Evolutionary conservation across 345 rosid genomes (phyloP).

Genomic region (Hirschfeldia incana): DNA sequence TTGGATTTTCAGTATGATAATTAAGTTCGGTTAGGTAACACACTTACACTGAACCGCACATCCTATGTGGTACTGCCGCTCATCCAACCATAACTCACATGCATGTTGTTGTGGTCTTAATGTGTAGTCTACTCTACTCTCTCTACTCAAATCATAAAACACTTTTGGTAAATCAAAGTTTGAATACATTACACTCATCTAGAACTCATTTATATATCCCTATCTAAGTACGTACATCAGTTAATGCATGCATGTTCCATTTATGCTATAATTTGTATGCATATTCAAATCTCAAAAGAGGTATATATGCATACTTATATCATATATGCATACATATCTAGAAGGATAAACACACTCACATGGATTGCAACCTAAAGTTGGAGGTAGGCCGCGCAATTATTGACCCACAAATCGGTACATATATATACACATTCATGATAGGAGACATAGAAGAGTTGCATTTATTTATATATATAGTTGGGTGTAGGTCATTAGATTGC

Average conservation of each 20-base stretch:
- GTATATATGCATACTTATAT: background rate
- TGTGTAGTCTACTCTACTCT: background rate
- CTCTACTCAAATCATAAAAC: constrained; percentile 9
- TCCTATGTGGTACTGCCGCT: constrained; percentile 31
- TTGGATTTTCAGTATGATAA: background rate
- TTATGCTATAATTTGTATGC: background rate
- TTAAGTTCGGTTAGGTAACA: constrained; percentile 13
- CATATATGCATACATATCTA: background rate
- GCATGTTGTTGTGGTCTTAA: constrained; percentile 31
- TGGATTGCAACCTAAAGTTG: constrained; percentile 7
- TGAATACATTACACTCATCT: constrained; percentile 12
- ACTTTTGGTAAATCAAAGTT: constrained; percentile 16
- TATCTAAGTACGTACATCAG: constrained; percentile 4
- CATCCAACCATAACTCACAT: constrained; percentile 32
- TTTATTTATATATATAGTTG: constrained; percentile 26
- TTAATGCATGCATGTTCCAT: constrained; percentile 6
- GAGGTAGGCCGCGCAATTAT: constrained; percentile 22
- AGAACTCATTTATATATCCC: background rate
- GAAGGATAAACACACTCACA: constrained; percentile 10
- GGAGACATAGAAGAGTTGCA: constrained; percentile 29
- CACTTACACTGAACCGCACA: constrained; percentile 27
- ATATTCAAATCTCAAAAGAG: background rate
- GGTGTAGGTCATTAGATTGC: constrained; percentile 30
- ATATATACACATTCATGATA: constrained; percentile 24
- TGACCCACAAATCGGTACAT: constrained; percentile 32